Evolutionary conservation across 1,284 basidiomycete species (phyloP), one percentile per base, ranked within the genome.

Genomic region (Phaffia rhodozyma): DNA sequence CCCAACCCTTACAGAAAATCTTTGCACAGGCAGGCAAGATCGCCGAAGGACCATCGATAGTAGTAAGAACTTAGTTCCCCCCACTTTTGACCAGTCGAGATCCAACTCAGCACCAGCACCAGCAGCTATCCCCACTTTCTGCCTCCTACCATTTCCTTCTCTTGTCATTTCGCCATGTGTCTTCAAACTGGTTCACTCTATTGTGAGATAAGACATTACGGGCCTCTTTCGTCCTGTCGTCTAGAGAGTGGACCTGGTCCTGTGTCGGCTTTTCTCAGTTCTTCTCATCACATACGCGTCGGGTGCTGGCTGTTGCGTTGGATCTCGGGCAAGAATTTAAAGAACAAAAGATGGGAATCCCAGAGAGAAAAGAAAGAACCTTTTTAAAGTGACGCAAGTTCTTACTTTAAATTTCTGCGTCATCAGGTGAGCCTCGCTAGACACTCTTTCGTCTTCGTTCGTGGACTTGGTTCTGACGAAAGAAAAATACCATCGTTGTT

Each of bases 21-120:
- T 97, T 97, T 80, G 86, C 87, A 69, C 85, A 89, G 75, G 86
- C 91, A 74, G 93, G 92, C 78, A 89, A 88, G 76, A 84, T 97
- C 74, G 82, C 87, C 72, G 84, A 87, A 77, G 88, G 91, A 78
- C 91, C 92, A 77, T 79, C 84, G 76, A 93, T 97, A 79, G 90
- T 86, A 86, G 92, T 97, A 76, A 77, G 79, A 74, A 71, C 73
- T 67, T 73, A 63, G 68, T 59, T 34, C 32, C 48, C 53, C 62
- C 48, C 38, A 32, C 49, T 25, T 30, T 52, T 51, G 32, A 21
- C 16, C 47, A 9, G 18, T 34, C 51, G 50, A 47, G 21, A 21
- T 23, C 52, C 30, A 23, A 34, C 23, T 18, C 56, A 49, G 21
- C 23, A 51, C n/a, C 51, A 18, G 23, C 21, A 4, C 3, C 58